Conservation (phyloP, 2,329 filamentous ascomycete species). For the Neonectria neomacrospora region DNA sequence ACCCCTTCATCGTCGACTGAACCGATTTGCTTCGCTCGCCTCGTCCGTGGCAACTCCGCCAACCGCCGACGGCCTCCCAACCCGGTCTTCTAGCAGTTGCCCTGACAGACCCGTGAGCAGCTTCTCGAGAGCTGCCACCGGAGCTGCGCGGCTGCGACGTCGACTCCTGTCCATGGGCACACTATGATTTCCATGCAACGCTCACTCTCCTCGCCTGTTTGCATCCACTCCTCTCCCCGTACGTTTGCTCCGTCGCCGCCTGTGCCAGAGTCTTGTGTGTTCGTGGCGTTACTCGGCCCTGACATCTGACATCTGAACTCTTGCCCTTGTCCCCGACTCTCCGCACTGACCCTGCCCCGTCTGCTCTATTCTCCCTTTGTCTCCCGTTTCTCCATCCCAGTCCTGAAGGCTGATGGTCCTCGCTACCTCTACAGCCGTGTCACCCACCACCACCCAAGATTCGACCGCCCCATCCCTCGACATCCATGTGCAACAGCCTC, state of each 20-base stretch:
- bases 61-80: constrained; percentile 9
- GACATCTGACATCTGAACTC: constrained; percentile 10
- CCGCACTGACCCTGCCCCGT: constrained; percentile 26
- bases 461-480: constrained; percentile 68
- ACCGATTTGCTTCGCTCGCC: background rate
- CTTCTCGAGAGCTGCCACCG: constrained; percentile 45
- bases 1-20: background rate
- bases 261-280: background rate
- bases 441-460: constrained; percentile 46
- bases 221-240: constrained; percentile 68
- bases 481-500: constrained; percentile 60
- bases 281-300: constrained; percentile 12
- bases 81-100: constrained; percentile 15
- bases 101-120: constrained; percentile 39
- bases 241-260: constrained; percentile 55
- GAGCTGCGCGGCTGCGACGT: constrained; percentile 50
- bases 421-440: constrained; percentile 45
- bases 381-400: constrained; percentile 14
- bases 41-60: constrained; percentile 10
- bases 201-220: constrained; percentile 71
- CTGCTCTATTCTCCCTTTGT: constrained; percentile 12
- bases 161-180: constrained; percentile 55
- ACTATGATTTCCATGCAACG: constrained; percentile 72
- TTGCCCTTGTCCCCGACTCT: constrained; percentile 3
- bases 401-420: constrained; percentile 50